Percentiles rank a stretch among this genome's conserved stretches.
These are phyloP conservation scores for Melampsora larici-populina DNA, from an alignment of 1,284 basidiomycete genomes.

Conservation along the genomic window DNA sequence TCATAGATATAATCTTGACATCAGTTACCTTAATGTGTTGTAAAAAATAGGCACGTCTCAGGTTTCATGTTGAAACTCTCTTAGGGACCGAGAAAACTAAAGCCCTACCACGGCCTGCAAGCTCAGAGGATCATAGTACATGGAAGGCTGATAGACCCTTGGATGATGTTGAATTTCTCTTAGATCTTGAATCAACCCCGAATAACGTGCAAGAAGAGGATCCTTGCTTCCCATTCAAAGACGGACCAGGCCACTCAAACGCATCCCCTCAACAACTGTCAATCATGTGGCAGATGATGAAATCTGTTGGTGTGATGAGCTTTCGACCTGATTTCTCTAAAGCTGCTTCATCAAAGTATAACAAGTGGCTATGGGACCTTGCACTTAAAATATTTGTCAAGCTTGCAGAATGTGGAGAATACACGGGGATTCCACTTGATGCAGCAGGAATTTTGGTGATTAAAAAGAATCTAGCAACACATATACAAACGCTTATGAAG, in stretches of 20 bases:
- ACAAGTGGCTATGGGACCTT: slow-evolving; percentile 32
- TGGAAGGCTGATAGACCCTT: too few species aligned
- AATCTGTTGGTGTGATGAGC: slow-evolving; percentile 6
- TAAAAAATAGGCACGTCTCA: too few species aligned
- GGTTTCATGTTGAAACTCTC: too few species aligned
- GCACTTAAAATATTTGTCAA: slow-evolving; percentile 20
- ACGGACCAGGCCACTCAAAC: slow-evolving; percentile 28
- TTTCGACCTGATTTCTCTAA: slow-evolving; percentile 30
- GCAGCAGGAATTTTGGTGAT: background rate
- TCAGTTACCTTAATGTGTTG: too few species aligned
- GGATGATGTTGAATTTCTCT: too few species aligned
- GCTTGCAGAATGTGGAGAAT: slow-evolving; percentile 13
- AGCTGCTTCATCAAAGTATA: background rate
- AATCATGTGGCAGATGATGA: slow-evolving; percentile 39
- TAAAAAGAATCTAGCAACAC: too few species aligned
- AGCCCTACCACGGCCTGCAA: too few species aligned
- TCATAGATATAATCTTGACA: too few species aligned
- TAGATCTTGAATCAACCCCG: too few species aligned
- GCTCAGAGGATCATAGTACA: too few species aligned
- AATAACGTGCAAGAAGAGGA: background rate
- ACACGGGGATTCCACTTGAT: slow-evolving; percentile 9
- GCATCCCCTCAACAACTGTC: slow-evolving; percentile 12
- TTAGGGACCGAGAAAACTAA: too few species aligned
- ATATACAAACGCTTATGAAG: too few species aligned
- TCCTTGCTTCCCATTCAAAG: slow-evolving; percentile 21